phyloP scores from a whole-genome alignment of 768 basidiomycete species.

The Mycena filopes region DNA sequence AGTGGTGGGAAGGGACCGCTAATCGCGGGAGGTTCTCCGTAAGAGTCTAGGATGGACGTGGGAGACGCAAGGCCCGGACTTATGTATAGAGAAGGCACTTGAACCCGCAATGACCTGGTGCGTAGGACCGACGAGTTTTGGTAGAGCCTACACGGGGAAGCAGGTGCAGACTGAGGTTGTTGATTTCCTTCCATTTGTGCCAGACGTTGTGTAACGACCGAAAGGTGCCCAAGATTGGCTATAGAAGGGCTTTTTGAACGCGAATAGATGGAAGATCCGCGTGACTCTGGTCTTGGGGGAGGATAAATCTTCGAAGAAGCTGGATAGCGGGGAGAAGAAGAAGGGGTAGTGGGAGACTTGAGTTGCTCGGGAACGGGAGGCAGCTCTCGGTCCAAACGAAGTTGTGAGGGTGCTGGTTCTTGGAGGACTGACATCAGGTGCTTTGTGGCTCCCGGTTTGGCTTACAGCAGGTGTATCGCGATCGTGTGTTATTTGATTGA shows the following conservation, averaged over 20 bases:
- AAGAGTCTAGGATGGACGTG: constrained; percentile 42
- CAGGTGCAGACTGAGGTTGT: constrained; percentile 28
- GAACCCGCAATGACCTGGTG: constrained; percentile 19
- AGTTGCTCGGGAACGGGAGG: constrained; percentile 43
- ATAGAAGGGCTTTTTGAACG: constrained; percentile 67
- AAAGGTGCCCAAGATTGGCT: constrained; percentile 66
- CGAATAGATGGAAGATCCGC: constrained; percentile 38
- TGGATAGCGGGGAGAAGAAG: constrained; percentile 14
- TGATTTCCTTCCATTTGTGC: constrained; percentile 64
- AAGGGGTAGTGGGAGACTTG: constrained; percentile 32
- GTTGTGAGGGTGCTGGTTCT: constrained; percentile 33
- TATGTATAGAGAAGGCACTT: constrained; percentile 3
- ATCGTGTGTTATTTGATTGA: not conserved
- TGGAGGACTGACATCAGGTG: constrained; percentile 17
- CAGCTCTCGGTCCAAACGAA: constrained; percentile 44
- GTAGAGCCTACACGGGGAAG: constrained; percentile 12
- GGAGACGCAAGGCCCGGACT: constrained; percentile 16
- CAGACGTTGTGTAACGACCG: constrained; percentile 74
- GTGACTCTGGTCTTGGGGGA: constrained; percentile 36
- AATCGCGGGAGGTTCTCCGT: constrained; percentile 21
- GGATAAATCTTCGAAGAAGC: constrained; percentile 42
- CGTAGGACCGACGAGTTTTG: constrained; percentile 14
- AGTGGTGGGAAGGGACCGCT: not conserved
- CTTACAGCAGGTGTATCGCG: not conserved
- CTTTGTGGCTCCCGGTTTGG: not conserved